Percentiles rank a stretch among this genome's conserved stretches.
These are phyloP conservation scores for Agaricales sp. DNA, from an alignment of 1,284 basidiomycete genomes.

Conservation along the genomic window DNA sequence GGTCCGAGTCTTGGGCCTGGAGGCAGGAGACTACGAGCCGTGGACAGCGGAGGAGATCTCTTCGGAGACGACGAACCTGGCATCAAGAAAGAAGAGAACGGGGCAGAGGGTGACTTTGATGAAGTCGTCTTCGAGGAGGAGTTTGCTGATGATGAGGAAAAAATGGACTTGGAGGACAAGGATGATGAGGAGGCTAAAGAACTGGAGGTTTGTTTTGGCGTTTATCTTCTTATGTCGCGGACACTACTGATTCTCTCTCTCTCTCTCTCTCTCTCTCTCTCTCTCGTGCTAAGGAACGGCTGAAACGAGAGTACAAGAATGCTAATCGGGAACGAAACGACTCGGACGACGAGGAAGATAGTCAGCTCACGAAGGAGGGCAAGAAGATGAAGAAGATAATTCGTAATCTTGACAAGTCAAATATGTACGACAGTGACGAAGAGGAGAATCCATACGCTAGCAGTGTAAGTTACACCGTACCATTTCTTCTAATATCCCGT, in stretches of 20 bases:
- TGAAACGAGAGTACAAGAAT: slow-evolving; percentile 72
- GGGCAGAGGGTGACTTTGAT: slow-evolving; percentile 66
- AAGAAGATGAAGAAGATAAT: slow-evolving; percentile 74
- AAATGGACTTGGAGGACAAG: slow-evolving; percentile 53
- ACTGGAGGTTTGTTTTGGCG: slow-evolving; percentile 50
- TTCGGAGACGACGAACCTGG: slow-evolving; percentile 68
- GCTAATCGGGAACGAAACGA: slow-evolving; percentile 66
- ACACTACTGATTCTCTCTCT: background rate
- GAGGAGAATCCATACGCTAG: slow-evolving; percentile 74
- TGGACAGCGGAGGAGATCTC: slow-evolving; percentile 52
- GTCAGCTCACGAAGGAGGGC: slow-evolving; percentile 51
- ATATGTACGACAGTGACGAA: slow-evolving; percentile 72
- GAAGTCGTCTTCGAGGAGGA: slow-evolving; percentile 79
- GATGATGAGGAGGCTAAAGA: slow-evolving; percentile 83
- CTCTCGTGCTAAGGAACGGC: slow-evolving; percentile 48
- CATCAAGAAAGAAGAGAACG: slow-evolving; percentile 43
- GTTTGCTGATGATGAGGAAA: slow-evolving; percentile 83
- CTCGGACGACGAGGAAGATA: slow-evolving; percentile 65
- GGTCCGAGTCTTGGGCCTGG: slow-evolving; percentile 54
- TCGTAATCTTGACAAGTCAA: slow-evolving; percentile 62
- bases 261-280: slow-evolving; percentile 1
- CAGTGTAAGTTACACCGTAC: slow-evolving; percentile 42
- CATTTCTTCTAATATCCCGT: too few relatives aligned
- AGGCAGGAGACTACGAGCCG: slow-evolving; percentile 48
- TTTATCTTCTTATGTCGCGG: background rate